Base-by-base conservation (phyloP, 768 basidiomycete genomes). In the Ramaria rubella region DNA sequence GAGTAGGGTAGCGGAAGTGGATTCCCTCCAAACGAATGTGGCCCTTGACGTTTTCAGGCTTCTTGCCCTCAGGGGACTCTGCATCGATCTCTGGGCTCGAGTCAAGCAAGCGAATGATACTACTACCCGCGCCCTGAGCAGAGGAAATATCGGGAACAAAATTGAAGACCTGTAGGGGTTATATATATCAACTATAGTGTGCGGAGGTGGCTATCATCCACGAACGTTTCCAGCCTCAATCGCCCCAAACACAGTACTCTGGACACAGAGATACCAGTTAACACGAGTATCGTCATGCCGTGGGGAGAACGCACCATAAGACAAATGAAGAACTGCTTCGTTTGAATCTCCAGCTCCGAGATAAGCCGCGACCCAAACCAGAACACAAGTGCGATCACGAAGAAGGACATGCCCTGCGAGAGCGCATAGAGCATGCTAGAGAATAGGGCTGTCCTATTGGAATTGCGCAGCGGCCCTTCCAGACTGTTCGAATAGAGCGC, bases 131-230 rank as follows among this genome's bases (percentile, higher is more conserved):
- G 26, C 85, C 77, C 62, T 84, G 83, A 23, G 94, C 93, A 1
- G 88, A 87, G 1, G 88, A 90, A 52, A 91, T 78, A 67, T 95
- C 93, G 38, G 94, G 92, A 1, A 94, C 92, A 65, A 90, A 89
- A 5, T 80, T 76, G 69, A 90, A 90, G 38, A 88, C 79, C 46
- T 48, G 61, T 21, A 24, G 27, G 51, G 27, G 14, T 19, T 26
- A n/a, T 50, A n/a, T 30, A 17, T 19, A 19, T n/a, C 19, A 30
- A 36, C 19, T 26, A 21, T 15, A 36, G 50, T 21, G 21, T 51
- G 14, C 12, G 49, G 9, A 17, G 53, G 15, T 4, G n/a, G 23
- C n/a, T n/a, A n/a, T n/a, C n/a, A n/a, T n/a, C n/a, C n/a, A 29
- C 26, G 50, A 29, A 67, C 65, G 48, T 86, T 90, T 53, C 90